A percentile compares a stretch with the other conserved stretches of the same genome.
These are phyloP conservation scores for Alternaria sp. DNA, from an alignment of 2,329 filamentous ascomycete species.

Conservation along the genomic window DNA sequence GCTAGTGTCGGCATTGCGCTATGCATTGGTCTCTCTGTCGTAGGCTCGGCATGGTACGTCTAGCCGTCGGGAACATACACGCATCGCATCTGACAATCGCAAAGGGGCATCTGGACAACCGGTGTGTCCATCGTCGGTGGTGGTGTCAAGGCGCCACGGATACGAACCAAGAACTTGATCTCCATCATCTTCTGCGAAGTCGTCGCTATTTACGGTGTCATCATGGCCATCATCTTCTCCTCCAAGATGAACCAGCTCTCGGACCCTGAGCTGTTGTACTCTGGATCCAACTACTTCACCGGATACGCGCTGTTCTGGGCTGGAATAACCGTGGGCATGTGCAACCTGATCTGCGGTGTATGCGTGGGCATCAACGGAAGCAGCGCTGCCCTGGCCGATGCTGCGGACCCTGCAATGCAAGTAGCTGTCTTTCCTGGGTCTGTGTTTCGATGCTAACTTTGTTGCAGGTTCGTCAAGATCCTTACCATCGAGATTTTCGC, in stretches of 20 bases:
- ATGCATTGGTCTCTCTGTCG: conserved; percentile 94
- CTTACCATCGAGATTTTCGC: conserved; percentile 99
- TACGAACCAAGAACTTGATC: conserved; percentile 99
- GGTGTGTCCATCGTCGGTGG: conserved; percentile 96
- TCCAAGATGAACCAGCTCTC: conserved; percentile 77
- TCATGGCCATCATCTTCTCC: conserved; percentile 99
- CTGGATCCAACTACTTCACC: conserved; percentile 85
- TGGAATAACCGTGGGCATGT: conserved; percentile 90
- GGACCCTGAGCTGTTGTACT: conserved; percentile 70
- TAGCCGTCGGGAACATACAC: background rate
- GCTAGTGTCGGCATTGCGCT: conserved; percentile 87
- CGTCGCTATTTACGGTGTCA: conserved; percentile 99
- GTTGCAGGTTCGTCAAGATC: conserved; percentile 89
- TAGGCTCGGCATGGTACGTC: conserved; percentile 92
- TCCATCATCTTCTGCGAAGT: conserved; percentile 99
- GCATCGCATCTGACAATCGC: conserved; percentile 18
- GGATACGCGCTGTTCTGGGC: conserved; percentile 97
- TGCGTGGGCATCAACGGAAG: conserved; percentile 98
- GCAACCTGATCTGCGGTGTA: conserved; percentile 94
- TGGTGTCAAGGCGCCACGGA: conserved; percentile 94
- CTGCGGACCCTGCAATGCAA: conserved; percentile 86
- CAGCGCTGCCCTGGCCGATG: conserved; percentile 93
- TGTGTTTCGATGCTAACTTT: conserved; percentile 10
- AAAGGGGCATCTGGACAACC: conserved; percentile 98
- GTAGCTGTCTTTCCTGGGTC: conserved; percentile 44